These are phyloP conservation scores for Clonostachys rosea DNA, from an alignment of 2,329 filamentous ascomycete genomes.

Conservation along the genomic window DNA sequence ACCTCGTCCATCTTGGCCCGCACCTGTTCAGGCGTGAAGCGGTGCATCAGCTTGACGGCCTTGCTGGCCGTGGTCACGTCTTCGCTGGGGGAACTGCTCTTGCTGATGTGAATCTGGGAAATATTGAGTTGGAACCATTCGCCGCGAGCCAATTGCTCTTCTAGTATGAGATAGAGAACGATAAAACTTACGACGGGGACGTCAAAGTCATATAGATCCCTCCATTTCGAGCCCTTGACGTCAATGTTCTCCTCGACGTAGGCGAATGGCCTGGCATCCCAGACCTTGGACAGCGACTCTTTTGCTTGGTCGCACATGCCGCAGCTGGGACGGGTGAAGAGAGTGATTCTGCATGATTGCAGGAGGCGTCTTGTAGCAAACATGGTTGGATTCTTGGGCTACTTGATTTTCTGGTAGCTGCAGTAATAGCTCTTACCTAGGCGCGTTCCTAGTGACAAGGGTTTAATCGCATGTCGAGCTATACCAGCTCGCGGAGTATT, in stretches of 20 bases:
- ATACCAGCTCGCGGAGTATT: no score
- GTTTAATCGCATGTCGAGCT: no score
- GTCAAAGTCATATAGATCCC: slow-evolving; percentile 73
- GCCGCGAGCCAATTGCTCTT: no score
- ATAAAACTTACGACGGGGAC: slow-evolving; percentile 64
- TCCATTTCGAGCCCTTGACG: slow-evolving; percentile 61
- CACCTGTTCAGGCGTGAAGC: slow-evolving; percentile 65
- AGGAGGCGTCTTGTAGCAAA: slow-evolving; percentile 42
- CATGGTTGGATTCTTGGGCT: slow-evolving; percentile 29
- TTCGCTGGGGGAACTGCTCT: slow-evolving; percentile 42
- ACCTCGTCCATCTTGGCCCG: slow-evolving; percentile 63
- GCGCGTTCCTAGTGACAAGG: no score
- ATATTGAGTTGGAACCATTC: no score
- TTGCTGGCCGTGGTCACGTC: slow-evolving; percentile 48
- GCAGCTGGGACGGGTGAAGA: slow-evolving; percentile 71
- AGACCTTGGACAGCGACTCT: slow-evolving; percentile 62
- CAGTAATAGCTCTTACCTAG: no score
- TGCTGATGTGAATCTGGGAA: slow-evolving; percentile 58
- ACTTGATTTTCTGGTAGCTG: no score
- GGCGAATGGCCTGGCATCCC: slow-evolving; percentile 60
- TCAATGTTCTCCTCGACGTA: slow-evolving; percentile 69
- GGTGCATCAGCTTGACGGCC: slow-evolving; percentile 73
- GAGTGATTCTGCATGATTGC: slow-evolving; percentile 60
- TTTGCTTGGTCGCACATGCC: slow-evolving; percentile 67
- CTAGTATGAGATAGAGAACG: not conserved